phyloP scores from a whole-genome alignment of 495 filamentous ascomycete genomes.

The Neurospora hispaniola region DNA sequence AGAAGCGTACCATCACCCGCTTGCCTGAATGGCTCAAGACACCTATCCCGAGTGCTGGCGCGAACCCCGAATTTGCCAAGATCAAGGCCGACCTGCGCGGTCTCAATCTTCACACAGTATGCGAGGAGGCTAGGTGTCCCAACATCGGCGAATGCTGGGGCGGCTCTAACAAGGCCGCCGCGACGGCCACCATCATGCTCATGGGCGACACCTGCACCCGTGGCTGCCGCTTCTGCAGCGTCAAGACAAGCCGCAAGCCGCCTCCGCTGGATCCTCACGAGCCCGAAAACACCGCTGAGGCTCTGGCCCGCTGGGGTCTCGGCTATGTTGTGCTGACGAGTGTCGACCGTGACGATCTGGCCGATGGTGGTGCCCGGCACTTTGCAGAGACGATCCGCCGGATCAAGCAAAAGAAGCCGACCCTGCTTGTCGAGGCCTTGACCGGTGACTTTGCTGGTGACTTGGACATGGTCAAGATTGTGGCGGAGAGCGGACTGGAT shows the following conservation, averaged over 20 bases:
- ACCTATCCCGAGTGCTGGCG: slow-evolving; percentile 66
- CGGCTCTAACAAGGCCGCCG: slow-evolving; percentile 72
- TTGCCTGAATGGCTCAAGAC: slow-evolving; percentile 95
- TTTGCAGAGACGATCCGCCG: slow-evolving; percentile 90
- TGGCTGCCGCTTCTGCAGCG: slow-evolving; percentile 92
- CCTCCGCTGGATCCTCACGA: slow-evolving; percentile 87
- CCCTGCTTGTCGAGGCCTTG: slow-evolving; percentile 86
- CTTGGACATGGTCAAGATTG: slow-evolving; percentile 66
- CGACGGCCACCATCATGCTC: slow-evolving; percentile 97
- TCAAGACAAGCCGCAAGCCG: slow-evolving; percentile 76
- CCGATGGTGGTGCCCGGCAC: slow-evolving; percentile 78
- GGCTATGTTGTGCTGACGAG: slow-evolving; percentile 92
- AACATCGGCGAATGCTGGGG: slow-evolving; percentile 99
- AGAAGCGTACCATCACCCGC: slow-evolving; percentile 78
- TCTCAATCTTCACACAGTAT: slow-evolving; percentile 85
- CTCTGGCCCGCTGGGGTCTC: slow-evolving; percentile 81
- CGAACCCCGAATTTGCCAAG: slow-evolving; percentile 69
- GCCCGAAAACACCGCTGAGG: slow-evolving; percentile 93
- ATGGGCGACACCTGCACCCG: slow-evolving; percentile 99
- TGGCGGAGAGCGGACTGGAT: slow-evolving; percentile 80
- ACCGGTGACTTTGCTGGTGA: slow-evolving; percentile 85
- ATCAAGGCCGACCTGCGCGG: slow-evolving; percentile 90
- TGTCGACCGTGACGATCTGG: slow-evolving; percentile 87
- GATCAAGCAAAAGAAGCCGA: slow-evolving; percentile 82
- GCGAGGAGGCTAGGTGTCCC: slow-evolving; percentile 93